A percentile compares a stretch with the other conserved stretches of the same genome.
Evolutionary conservation across 2,329 filamentous ascomycete genomes (phyloP).

Genomic region (Neofusicoccum umdonicola): DNA sequence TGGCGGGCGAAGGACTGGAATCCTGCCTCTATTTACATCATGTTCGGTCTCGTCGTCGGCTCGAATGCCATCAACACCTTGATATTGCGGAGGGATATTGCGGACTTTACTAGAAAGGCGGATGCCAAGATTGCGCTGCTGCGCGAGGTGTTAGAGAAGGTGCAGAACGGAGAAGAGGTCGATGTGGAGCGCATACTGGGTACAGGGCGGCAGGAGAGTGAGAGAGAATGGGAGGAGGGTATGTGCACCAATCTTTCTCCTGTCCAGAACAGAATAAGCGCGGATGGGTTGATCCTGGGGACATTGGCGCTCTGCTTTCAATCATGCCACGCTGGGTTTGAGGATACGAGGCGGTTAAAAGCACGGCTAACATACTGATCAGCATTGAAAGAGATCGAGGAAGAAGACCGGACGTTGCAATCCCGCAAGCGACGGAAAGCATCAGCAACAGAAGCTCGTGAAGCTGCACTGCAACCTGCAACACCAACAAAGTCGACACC

Average conservation of each 20-base stretch:
- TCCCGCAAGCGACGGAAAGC: conserved; percentile 38
- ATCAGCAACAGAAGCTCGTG: background rate
- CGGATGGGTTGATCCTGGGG: too few species aligned
- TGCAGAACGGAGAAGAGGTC: conserved; percentile 71
- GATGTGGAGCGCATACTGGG: conserved; percentile 83
- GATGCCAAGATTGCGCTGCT: conserved; percentile 76
- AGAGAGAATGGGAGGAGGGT: conserved; percentile 88
- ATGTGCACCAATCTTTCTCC: conserved; percentile 29
- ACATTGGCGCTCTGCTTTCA: too few species aligned
- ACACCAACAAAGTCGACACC: background rate
- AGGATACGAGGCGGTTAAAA: background rate
- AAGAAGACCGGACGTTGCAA: conserved; percentile 57
- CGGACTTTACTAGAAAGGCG: conserved; percentile 69
- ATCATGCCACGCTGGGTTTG: background rate
- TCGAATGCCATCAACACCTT: conserved; percentile 96
- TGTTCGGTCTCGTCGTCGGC: conserved; percentile 73
- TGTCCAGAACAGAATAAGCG: background rate
- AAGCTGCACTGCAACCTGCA: background rate
- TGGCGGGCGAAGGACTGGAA: conserved; percentile 41
- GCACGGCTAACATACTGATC: conserved; percentile 21
- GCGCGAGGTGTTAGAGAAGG: conserved; percentile 69
- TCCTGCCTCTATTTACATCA: conserved; percentile 65
- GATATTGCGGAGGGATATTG: conserved; percentile 71
- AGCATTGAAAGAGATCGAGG: conserved; percentile 67
- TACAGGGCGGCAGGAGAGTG: conserved; percentile 69